Evolutionary conservation across 108 stramenopile genomes (phyloP), one percentile per base, ranked within the genome.

Genomic region (Nitzschia sp.): DNA sequence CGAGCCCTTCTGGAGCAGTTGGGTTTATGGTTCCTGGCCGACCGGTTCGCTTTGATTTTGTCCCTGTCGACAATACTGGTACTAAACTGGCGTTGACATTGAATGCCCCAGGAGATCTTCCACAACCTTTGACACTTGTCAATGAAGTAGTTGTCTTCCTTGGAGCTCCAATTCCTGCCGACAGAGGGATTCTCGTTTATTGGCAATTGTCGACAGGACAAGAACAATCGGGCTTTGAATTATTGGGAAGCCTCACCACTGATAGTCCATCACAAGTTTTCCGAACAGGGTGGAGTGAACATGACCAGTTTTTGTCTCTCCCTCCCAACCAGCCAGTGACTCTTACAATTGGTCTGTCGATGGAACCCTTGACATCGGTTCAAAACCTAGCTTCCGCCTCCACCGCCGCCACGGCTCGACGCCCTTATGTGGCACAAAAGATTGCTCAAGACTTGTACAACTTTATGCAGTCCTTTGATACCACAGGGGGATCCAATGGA

Each of bases 391-490:
- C 72, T 39, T 64, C 55, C 0, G 63, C 73, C 24, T 40, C 43
- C 40, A 41, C 44, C 7, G 20, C 15, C 41, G 48, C 40, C 10
- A 15, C 40, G 14, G 61, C 71, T 34, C 54, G 53, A 44, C 80
- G 87, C 44, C 80, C 78, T n/a, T 56, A 80, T 66, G 88, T 93
- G 29, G 92, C 89, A 15, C 89, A 86, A 70, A 90, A 90, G 65
- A 91, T 93, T 69, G 92, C 89, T 1, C 60, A 77, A 50, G 87
- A 93, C 66, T 73, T 93, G 26, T 93, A 83, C 48, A 82, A 82
- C 41, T 93, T 82, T 61, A 87, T 93, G 86, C 81, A 76, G 51
- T 80, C 79, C 51, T 93, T 90, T 70, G 89, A 88, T 58, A 77
- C 78, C 9, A 79, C 80, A 17, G 77, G 53, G 3, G 70, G 69